phyloP scores from a whole-genome alignment of 2,329 filamentous ascomycete species.

The Verticillium klebahnii region DNA sequence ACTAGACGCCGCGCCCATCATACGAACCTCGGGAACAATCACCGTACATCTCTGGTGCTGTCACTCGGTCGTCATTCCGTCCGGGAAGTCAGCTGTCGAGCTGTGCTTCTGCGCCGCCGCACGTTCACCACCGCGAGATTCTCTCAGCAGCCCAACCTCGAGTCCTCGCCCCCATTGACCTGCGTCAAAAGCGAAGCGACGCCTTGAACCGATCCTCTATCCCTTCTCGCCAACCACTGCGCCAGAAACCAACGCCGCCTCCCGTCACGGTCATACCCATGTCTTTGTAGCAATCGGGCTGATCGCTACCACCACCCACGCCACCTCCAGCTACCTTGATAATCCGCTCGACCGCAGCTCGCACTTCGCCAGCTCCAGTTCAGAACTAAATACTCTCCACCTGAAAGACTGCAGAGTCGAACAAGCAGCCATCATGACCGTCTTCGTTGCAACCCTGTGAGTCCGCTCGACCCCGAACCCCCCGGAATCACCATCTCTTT shows the following conservation, averaged over 20 bases:
- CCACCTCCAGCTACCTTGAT: not conserved
- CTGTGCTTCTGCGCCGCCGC: not conserved
- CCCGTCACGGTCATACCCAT: not conserved
- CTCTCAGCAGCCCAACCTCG: not conserved
- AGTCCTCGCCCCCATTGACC: not conserved
- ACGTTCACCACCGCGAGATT: not conserved
- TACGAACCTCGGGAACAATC: not conserved
- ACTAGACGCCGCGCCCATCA: not conserved
- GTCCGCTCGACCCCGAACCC: constrained; percentile 14
- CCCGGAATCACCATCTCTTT: not conserved
- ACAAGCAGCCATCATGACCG: constrained; percentile 32
- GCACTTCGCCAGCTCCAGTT: not conserved
- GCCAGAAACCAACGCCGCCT: not conserved
- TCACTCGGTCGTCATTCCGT: not conserved
- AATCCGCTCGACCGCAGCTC: not conserved
- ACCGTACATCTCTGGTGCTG: too few species aligned
- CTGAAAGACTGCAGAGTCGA: not conserved
- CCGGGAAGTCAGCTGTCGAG: not conserved
- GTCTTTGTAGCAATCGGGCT: not conserved
- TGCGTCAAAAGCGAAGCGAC: not conserved
- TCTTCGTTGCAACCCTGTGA: constrained; percentile 47
- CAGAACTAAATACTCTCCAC: not conserved
- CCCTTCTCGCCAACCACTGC: not conserved
- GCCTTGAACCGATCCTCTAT: not conserved
- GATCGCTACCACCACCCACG: not conserved